Percentiles rank a stretch among this genome's conserved stretches.
Conservation (phyloP, 345 rosid genomes). For the Salix arbutifolia region DNA sequence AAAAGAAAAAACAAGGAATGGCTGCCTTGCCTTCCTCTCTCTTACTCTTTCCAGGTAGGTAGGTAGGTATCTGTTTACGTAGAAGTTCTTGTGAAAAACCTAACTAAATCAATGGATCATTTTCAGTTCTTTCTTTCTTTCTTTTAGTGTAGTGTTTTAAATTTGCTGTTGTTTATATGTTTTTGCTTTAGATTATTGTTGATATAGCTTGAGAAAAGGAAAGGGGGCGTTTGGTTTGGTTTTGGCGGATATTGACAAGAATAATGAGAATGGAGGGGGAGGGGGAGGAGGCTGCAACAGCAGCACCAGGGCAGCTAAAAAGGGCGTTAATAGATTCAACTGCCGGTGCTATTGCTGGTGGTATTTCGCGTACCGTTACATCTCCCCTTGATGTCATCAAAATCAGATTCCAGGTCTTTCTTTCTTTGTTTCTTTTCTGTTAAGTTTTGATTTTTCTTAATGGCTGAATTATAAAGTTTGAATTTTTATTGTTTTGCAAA, state of each 20-base stretch:
- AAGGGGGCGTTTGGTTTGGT: conserved; percentile 15
- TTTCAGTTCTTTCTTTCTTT: background rate
- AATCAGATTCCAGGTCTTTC: conserved; percentile 85
- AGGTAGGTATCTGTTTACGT: background rate
- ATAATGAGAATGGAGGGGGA: conserved; percentile 12
- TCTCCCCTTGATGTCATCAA: conserved; percentile 98
- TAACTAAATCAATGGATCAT: background rate
- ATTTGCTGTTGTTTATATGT: background rate
- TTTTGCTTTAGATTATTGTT: conserved; percentile 1
- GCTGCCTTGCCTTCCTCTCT: conserved; percentile 2
- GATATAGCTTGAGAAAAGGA: background rate
- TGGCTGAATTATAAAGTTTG: background rate
- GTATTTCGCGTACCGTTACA: conserved; percentile 76
- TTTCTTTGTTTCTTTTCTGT: background rate
- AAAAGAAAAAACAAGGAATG: conserved; percentile 1
- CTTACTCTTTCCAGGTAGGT: conserved; percentile 10
- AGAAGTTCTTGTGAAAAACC: background rate
- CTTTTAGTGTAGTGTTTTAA: background rate
- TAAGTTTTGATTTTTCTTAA: background rate
- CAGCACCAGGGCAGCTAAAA: conserved; percentile 48
- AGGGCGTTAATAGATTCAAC: conserved; percentile 55
- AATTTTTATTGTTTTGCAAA: background rate
- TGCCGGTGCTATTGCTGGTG: conserved; percentile 85
- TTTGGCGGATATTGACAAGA: background rate
- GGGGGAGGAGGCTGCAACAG: conserved; percentile 48